Evolutionary conservation across 345 rosid genomes (phyloP).

Genomic region (Eucalyptus marginata): DNA sequence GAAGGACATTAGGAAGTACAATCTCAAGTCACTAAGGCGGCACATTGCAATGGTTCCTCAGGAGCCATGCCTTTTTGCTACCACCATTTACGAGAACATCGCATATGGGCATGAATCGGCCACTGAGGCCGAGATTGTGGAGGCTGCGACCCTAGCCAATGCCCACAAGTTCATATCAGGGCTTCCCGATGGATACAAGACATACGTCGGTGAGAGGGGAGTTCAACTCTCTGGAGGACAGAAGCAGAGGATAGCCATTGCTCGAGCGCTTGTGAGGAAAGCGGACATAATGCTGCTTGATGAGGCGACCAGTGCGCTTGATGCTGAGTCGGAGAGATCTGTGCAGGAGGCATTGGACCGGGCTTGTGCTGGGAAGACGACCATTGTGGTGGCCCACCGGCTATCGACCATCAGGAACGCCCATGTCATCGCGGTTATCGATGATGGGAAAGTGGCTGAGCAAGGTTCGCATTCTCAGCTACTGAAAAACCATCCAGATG

Average conservation of each 20-base stretch:
- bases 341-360: constrained; percentile 95
- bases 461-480: constrained; percentile 90
- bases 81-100: constrained; percentile 81
- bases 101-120: constrained; percentile 86
- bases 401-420: constrained; percentile 87
- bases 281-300: constrained; percentile 89
- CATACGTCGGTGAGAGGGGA: constrained; percentile 85
- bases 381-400: constrained; percentile 85
- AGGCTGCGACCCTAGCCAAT: constrained; percentile 89
- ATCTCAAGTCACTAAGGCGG: constrained; percentile 74
- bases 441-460: constrained; percentile 90
- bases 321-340: constrained; percentile 83
- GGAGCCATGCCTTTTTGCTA: constrained; percentile 84
- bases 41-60: constrained; percentile 95
- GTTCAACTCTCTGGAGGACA: constrained; percentile 96
- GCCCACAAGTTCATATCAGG: constrained; percentile 83
- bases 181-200: constrained; percentile 75
- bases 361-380: constrained; percentile 85
- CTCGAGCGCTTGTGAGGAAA: constrained; percentile 74
- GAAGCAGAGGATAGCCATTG: constrained; percentile 82
- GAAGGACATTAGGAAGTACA: constrained; percentile 88
- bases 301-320: constrained; percentile 96
- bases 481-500: constrained; percentile 75
- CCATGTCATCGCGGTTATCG: constrained; percentile 74
- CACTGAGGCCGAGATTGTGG: constrained; percentile 77